These are phyloP conservation scores for Stentor coeruleus DNA, from an alignment of 73 alveolate genomes.

Conservation along the genomic window DNA sequence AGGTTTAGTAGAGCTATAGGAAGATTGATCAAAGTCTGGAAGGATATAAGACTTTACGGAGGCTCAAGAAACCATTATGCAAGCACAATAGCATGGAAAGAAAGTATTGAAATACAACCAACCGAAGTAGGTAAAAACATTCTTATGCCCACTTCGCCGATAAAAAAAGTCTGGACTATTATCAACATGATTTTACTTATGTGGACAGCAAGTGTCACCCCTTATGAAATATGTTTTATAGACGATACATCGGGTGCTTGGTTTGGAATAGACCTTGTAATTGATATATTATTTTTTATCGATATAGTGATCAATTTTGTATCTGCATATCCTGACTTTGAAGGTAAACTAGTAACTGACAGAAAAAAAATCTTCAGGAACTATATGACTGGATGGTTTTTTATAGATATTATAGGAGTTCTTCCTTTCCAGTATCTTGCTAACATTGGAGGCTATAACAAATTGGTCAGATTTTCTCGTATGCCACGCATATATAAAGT, in stretches of 20 bases:
- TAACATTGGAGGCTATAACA: conserved; percentile 22
- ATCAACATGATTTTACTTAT: conserved; percentile 40
- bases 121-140: conserved; percentile 10
- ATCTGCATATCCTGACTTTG: conserved; percentile 34
- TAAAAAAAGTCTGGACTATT: conserved; percentile 50
- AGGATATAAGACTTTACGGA: conserved; percentile 23
- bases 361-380: conserved; percentile 27
- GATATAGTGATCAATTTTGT: conserved; percentile 37
- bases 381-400: conserved; percentile 43
- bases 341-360: conserved; percentile 33
- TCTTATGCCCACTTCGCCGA: conserved; percentile 43
- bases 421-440: conserved; percentile 36
- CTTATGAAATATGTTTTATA: conserved; percentile 75
- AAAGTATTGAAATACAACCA: conserved; percentile 11
- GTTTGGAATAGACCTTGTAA: conserved; percentile 32
- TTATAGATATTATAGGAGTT: conserved; percentile 33
- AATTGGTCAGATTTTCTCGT: conserved; percentile 36
- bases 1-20: not conserved
- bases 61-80: conserved; percentile 25
- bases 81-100: conserved; percentile 15
- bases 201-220: conserved; percentile 57
- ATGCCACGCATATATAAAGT: conserved; percentile 50
- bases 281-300: conserved; percentile 38
- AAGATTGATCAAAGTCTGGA: conserved; percentile 17
- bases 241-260: conserved; percentile 44